Conservation (phyloP, 129 eudicot genomes). For the Pseudognaphalium luteoalbum region DNA sequence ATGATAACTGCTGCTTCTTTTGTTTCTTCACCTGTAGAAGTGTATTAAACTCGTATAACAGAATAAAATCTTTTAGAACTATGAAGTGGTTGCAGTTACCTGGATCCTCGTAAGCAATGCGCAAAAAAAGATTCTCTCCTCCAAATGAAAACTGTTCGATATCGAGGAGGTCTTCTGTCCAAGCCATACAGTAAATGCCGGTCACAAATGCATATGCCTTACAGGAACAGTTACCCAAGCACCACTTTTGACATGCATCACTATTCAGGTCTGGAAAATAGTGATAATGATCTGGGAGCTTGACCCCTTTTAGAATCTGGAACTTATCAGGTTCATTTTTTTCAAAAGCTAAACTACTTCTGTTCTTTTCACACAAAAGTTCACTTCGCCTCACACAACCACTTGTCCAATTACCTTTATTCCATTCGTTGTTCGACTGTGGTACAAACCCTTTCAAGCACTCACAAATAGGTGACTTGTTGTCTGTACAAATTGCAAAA, state of each 20-base stretch:
- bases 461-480: too few relatives aligned
- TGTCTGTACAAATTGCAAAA: too few relatives aligned
- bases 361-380: not conserved
- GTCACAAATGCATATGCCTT: constrained; percentile 39
- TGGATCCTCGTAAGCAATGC: not conserved
- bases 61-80: not conserved
- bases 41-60: not conserved
- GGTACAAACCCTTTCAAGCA: too few relatives aligned
- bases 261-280: constrained; percentile 2
- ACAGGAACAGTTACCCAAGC: constrained; percentile 46
- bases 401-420: too few relatives aligned
- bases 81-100: not conserved
- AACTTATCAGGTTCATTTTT: constrained; percentile 33
- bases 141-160: not conserved
- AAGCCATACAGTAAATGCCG: not conserved
- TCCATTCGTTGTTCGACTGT: too few relatives aligned
- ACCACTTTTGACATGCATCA: constrained; percentile 16
- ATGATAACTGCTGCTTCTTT: constrained; percentile 8
- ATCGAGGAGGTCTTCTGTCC: not conserved
- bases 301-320: constrained; percentile 15
- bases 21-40: constrained; percentile 14
- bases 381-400: too few relatives aligned
- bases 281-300: constrained; percentile 30
- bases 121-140: not conserved
- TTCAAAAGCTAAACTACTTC: not conserved